Conservation (phyloP, 805 yeast genomes). For the Wickerhamomyces tratensis region DNA sequence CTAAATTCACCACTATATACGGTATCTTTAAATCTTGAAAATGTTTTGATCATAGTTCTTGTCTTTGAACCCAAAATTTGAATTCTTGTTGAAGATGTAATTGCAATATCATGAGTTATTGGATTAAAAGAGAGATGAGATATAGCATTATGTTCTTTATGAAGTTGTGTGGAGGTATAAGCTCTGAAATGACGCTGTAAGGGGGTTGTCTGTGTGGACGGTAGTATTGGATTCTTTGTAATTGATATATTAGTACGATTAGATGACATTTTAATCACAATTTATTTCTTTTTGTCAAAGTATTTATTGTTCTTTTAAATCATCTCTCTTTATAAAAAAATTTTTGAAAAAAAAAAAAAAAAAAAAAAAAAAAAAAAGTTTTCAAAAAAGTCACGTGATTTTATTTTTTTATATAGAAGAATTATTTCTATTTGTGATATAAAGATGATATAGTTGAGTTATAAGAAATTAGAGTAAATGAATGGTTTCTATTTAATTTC, state of each 20-base stretch:
- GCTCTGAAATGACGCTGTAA: conserved; percentile 94
- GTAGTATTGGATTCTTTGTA: conserved; percentile 64
- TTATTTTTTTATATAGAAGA: too few species aligned
- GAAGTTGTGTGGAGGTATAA: conserved; percentile 74
- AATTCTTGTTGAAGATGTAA: conserved; percentile 83
- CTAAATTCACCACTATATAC: conserved; percentile 90
- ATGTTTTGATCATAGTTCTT: conserved; percentile 80
- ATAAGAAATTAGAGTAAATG: too few species aligned
- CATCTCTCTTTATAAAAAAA: too few species aligned
- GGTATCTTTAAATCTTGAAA: conserved; percentile 80
- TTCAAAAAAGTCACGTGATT: too few species aligned
- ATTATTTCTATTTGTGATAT: too few species aligned
- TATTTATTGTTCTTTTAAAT: too few species aligned
- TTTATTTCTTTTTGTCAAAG: neutral
- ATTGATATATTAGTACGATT: conserved; percentile 54
- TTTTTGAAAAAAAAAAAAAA: too few species aligned
- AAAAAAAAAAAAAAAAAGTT: too few species aligned
- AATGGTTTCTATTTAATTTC: too few species aligned
- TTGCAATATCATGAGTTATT: conserved; percentile 77
- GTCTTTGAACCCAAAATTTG: conserved; percentile 93
- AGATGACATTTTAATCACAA: conserved; percentile 51
- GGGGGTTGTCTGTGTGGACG: conserved; percentile 70
- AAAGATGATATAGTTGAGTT: too few species aligned
- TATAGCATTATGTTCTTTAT: conserved; percentile 89
- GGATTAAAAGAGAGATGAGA: conserved; percentile 86